Evolutionary conservation across 768 basidiomycete species (phyloP).

Genomic region (Lactarius trivialis): DNA sequence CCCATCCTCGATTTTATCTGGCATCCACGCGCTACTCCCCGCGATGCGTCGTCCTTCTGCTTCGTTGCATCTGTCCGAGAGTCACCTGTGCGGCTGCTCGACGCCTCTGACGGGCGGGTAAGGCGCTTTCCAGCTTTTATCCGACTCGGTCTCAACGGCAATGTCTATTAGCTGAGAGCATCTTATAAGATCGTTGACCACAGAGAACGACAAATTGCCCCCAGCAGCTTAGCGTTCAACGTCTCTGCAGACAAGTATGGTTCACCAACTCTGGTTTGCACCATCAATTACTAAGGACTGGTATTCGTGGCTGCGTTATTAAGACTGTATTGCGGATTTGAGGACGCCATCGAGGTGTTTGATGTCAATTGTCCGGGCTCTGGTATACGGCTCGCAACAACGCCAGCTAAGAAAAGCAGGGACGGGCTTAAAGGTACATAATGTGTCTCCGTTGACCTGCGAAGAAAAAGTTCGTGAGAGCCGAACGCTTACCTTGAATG

Average conservation of each 20-base stretch:
- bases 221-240: conserved; percentile 79
- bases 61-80: conserved; percentile 82
- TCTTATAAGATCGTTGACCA: conserved; percentile 93
- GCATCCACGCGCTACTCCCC: conserved; percentile 70
- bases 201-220: conserved; percentile 84
- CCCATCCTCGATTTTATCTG: conserved; percentile 76
- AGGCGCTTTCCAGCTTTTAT: conserved; percentile 23
- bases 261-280: not conserved
- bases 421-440: conserved; percentile 78
- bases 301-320: not conserved
- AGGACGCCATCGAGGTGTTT: conserved; percentile 81
- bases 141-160: not conserved
- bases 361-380: conserved; percentile 69
- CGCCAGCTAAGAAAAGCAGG: conserved; percentile 67
- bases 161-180: conserved; percentile 61
- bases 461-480: not conserved
- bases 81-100: conserved; percentile 77
- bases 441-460: not conserved
- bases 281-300: not conserved
- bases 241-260: conserved; percentile 55
- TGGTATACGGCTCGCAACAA: conserved; percentile 63
- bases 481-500: not conserved
- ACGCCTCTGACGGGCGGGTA: conserved; percentile 73
- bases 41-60: conserved; percentile 63
- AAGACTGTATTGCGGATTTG: conserved; percentile 84